A percentile compares a stretch with the other conserved stretches of the same genome.
Conservation (phyloP, 169 alveolate species). For the Plasmodium reichenowi region DNA sequence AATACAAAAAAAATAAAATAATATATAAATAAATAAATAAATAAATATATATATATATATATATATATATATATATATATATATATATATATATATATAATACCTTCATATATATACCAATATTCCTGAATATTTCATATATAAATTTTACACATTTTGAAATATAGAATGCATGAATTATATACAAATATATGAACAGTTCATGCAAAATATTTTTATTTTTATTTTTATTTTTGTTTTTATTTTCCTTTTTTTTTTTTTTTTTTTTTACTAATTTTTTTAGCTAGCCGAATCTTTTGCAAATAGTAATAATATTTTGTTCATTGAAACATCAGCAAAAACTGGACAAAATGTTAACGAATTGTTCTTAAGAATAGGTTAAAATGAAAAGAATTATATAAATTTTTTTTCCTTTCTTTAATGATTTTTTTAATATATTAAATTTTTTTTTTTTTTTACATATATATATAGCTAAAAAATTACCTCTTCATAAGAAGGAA, state of each 20-base stretch:
- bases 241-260: neutral
- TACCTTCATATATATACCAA: neutral
- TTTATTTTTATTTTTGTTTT: neutral
- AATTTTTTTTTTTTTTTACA: slow-evolving; percentile 3
- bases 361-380: slow-evolving; percentile 86
- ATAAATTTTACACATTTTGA: neutral
- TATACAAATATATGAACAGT: neutral
- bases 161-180: neutral
- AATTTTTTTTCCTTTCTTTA: neutral
- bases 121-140: no score
- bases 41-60: neutral
- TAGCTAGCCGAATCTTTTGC: slow-evolving; percentile 89
- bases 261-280: slow-evolving; percentile 13
- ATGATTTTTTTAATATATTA: neutral
- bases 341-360: slow-evolving; percentile 92
- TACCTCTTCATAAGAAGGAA: slow-evolving; percentile 73
- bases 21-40: no score
- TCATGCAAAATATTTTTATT: slow-evolving; percentile 16
- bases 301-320: slow-evolving; percentile 89
- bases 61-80: neutral
- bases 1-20: slow-evolving; percentile 20
- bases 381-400: neutral
- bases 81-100: neutral
- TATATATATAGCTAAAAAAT: slow-evolving; percentile 45
- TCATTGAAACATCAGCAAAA: slow-evolving; percentile 94